Base-by-base conservation (phyloP, 2,329 filamentous ascomycete genomes). In the Fonsecaea multimorphosa region DNA sequence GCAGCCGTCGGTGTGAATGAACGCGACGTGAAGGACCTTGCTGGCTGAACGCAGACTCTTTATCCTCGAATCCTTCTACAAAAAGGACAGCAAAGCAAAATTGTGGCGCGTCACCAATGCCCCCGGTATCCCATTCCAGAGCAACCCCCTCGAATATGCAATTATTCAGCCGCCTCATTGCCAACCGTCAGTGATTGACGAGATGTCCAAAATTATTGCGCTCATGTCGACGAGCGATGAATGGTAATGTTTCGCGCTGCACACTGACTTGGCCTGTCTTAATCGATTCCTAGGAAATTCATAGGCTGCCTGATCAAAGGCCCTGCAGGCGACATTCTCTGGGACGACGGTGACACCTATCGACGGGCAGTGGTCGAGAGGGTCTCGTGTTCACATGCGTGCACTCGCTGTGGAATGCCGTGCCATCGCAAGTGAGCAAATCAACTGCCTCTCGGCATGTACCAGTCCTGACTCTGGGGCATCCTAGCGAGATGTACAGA, bases 351-450 rank as follows among this genome's bases (percentile, higher is more conserved):
- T 3, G 61, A 63, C 12, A 36, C 32, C 44, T 64, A 51, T 27
- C 51, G 66, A 61, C 49, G 63, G 29, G 66, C 66, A 31, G 34
- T 68, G 16, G 59, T 66, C 32, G 66, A 68, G 54, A 64, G 38
- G 27, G 38, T 66, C 12, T 16, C 60, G 19, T 38, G n/a, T 14
- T 34, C 32, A 34, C 60, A 64, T 27, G 14, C 60, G 4, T 68
- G 66, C 24, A 49, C 31, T 22, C 9, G 32, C 34, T 67, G 65
- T 56, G 61, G 65, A 75, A 60, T 76, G 74, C 68, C 16, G 59
- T 69, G 46, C 76, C 74, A 12, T 73, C 73, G 55, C n/a, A 58
- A 38, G 60, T 63, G 54, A 12, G 58, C 22, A 27, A 14, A 49
- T 9, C 24, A 12, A 19, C 7, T 1, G 2, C 22, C 19, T 6